Evolutionary conservation across 768 basidiomycete genomes (phyloP).

Genomic region (Leccinum longicurvipes): DNA sequence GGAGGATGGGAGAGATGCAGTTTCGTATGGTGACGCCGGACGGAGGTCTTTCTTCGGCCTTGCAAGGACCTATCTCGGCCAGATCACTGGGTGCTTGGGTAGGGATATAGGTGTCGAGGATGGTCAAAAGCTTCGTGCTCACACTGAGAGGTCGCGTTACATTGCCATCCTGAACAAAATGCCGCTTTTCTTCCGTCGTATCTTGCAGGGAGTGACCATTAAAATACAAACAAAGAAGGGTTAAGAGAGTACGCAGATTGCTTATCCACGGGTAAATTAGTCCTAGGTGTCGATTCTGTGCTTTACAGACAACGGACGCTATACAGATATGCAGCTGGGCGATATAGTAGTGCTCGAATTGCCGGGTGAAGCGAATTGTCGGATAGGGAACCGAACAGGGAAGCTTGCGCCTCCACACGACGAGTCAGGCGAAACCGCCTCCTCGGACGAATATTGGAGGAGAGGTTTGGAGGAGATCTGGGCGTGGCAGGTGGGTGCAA

Average conservation of each 20-base stretch:
- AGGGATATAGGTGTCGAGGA: conserved; percentile 12
- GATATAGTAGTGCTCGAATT: too few relatives aligned
- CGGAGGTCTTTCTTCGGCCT: conserved; percentile 64
- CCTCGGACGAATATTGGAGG: too few relatives aligned
- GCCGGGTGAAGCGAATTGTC: too few relatives aligned
- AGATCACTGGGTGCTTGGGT: conserved; percentile 49
- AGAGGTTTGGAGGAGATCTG: too few relatives aligned
- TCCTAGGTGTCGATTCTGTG: background rate
- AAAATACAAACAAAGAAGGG: conserved; percentile 61
- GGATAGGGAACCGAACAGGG: too few relatives aligned
- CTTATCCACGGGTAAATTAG: background rate
- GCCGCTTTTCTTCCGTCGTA: conserved; percentile 61
- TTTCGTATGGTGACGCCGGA: conserved; percentile 78
- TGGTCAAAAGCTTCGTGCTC: conserved; percentile 41
- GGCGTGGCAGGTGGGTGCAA: too few relatives aligned
- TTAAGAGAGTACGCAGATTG: conserved; percentile 65
- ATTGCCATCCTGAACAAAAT: conserved; percentile 40
- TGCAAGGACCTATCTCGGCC: conserved; percentile 94
- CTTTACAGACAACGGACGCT: conserved; percentile 5
- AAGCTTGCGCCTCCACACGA: too few relatives aligned
- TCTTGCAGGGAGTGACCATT: conserved; percentile 60
- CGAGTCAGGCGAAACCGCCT: too few relatives aligned
- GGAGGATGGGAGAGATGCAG: conserved; percentile 77
- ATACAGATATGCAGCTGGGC: background rate
- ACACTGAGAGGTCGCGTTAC: conserved; percentile 44